Evolutionary conservation across 1,139 yeast species (phyloP).

Genomic region (Kodamaea plutei): DNA sequence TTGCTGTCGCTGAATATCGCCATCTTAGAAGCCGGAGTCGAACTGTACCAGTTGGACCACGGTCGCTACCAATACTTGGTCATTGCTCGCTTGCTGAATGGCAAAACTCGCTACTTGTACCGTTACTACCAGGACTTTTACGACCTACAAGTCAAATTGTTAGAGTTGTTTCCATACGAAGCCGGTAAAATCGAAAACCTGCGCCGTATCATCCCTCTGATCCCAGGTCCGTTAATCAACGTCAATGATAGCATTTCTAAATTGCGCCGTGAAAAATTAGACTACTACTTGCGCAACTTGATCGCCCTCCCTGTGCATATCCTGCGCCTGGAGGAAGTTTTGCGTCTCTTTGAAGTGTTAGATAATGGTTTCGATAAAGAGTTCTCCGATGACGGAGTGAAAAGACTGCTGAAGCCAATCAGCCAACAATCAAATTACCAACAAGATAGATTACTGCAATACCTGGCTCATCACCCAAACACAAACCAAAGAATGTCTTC

Average conservation of each 20-base stretch:
- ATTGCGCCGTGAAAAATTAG: constrained; percentile 79
- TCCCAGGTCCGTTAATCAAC: constrained; percentile 93
- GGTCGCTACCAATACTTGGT: constrained; percentile 90
- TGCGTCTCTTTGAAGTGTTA: constrained; percentile 63
- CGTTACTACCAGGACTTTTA: constrained; percentile 95
- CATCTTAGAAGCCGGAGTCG: constrained; percentile 67
- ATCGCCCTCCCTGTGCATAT: constrained; percentile 75
- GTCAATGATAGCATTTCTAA: constrained; percentile 87
- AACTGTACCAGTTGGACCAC: constrained; percentile 74
- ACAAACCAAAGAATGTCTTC: constrained; percentile 7
- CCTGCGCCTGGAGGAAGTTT: constrained; percentile 65
- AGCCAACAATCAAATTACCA: constrained; percentile 41
- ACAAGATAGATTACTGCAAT: constrained; percentile 42
- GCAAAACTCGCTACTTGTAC: constrained; percentile 67
- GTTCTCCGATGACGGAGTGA: constrained; percentile 20
- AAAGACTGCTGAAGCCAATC: constrained; percentile 35
- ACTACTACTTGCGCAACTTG: constrained; percentile 74
- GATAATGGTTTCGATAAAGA: constrained; percentile 59
- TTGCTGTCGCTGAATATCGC: constrained; percentile 31
- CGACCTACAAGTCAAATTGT: constrained; percentile 80
- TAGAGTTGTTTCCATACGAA: constrained; percentile 85
- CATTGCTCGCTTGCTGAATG: constrained; percentile 64
- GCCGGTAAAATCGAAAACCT: constrained; percentile 82
- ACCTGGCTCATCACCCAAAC: constrained; percentile 25
- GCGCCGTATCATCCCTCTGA: constrained; percentile 78